A percentile compares a stretch with the other conserved stretches of the same genome.
These are phyloP conservation scores for Scenedesmus sp. DNA, from an alignment of 163 green algal genomes.

Conservation along the genomic window DNA sequence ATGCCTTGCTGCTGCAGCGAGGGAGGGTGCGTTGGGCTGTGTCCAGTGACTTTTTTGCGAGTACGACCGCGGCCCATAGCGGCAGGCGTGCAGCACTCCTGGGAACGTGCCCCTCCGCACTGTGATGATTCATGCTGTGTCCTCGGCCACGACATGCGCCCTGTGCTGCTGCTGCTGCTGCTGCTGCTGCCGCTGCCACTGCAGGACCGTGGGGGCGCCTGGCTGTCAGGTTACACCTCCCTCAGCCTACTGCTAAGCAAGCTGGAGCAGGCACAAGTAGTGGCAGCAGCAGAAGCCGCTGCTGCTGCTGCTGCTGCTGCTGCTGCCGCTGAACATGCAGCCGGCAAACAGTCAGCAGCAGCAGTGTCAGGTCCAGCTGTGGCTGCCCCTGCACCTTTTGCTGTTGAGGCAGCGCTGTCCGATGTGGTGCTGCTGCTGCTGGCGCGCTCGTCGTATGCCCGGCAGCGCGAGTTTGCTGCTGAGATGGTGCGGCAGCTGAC, in stretches of 20 bases:
- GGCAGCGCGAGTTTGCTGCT: constrained; percentile 46
- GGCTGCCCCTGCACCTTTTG: constrained; percentile 2
- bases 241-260: constrained; percentile 18
- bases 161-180: neutral
- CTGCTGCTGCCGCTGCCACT: neutral
- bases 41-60: too few relatives aligned
- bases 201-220: constrained; percentile 33
- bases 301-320: neutral
- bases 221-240: constrained; percentile 12
- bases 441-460: neutral
- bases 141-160: too few relatives aligned
- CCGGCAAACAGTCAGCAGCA: neutral
- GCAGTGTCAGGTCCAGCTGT: neutral
- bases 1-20: neutral
- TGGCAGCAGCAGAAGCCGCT: constrained; percentile 34
- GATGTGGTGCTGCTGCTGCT: constrained; percentile 50
- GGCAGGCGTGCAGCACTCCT: too few relatives aligned
- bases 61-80: too few relatives aligned
- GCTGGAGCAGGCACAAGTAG: constrained; percentile 33
- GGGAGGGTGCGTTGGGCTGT: too few relatives aligned
- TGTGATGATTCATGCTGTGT: too few relatives aligned
- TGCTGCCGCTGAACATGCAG: neutral
- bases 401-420: constrained; percentile 20
- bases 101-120: too few relatives aligned
- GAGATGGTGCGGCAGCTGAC: constrained; percentile 37